phyloP scores from a whole-genome alignment of 371 early-diverging fungal species.

The Mucor lusitanicus region DNA sequence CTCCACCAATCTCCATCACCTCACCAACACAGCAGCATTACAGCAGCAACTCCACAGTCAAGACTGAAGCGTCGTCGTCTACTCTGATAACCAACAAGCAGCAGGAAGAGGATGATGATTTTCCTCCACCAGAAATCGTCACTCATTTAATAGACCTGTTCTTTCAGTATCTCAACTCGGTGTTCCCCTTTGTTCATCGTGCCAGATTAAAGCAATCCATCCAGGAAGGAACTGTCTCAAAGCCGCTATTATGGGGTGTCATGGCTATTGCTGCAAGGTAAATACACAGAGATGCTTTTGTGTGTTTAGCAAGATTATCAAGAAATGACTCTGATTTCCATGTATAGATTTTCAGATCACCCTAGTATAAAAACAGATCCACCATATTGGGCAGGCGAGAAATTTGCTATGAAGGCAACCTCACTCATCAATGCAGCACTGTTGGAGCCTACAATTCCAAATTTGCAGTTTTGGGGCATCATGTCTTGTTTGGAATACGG shows the following conservation, averaged over 20 bases:
- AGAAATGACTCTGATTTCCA: background rate
- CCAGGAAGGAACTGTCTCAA: constrained; percentile 34
- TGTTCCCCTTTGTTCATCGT: constrained; percentile 60
- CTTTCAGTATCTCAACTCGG: constrained; percentile 58
- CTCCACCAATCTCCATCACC: constrained; percentile 8
- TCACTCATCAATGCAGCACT: constrained; percentile 43
- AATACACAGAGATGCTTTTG: background rate
- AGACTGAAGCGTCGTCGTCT: background rate
- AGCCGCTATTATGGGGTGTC: constrained; percentile 46
- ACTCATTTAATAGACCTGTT: constrained; percentile 61
- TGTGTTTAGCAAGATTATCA: no score
- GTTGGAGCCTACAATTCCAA: constrained; percentile 56
- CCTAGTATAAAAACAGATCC: constrained; percentile 46
- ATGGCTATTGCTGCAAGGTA: constrained; percentile 54
- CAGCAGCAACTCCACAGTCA: background rate
- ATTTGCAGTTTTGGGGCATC: constrained; percentile 61
- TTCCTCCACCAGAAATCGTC: constrained; percentile 51
- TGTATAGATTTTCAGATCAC: constrained; percentile 47
- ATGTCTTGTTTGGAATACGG: constrained; percentile 65
- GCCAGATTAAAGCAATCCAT: constrained; percentile 34
- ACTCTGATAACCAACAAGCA: background rate
- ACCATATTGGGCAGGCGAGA: constrained; percentile 50
- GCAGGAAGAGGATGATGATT: constrained; percentile 18
- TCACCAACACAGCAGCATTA: background rate
- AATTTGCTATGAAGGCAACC: constrained; percentile 45